Conservation (phyloP, 148 eudicot genomes). For the Agrostemma githago region DNA sequence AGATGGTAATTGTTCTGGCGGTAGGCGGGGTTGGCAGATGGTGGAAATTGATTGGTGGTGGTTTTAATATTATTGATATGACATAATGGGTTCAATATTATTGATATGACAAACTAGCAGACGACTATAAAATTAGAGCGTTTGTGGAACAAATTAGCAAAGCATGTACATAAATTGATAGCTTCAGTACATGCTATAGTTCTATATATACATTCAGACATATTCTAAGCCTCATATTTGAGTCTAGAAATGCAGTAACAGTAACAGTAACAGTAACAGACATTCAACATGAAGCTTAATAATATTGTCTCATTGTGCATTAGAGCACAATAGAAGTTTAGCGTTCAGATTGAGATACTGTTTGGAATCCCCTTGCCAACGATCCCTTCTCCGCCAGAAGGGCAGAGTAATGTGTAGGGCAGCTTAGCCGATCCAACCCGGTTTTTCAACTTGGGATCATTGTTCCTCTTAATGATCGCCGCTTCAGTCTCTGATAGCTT, state of each 20-base stretch:
- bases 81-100: no score
- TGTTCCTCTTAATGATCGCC: slow-evolving; percentile 42
- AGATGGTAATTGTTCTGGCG: not conserved
- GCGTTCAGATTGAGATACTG: slow-evolving; percentile 55
- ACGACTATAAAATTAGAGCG: no score
- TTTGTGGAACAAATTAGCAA: not conserved
- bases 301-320: not conserved
- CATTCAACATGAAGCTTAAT: slow-evolving; percentile 6
- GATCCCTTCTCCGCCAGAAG: slow-evolving; percentile 58
- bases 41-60: not conserved
- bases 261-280: not conserved
- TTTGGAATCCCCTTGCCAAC: slow-evolving; percentile 94
- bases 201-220: not conserved
- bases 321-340: not conserved
- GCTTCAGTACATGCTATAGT: not conserved
- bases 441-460: slow-evolving; percentile 46
- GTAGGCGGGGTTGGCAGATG: slow-evolving; percentile 4
- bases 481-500: slow-evolving; percentile 46
- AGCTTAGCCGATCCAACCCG: slow-evolving; percentile 59
- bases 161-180: not conserved
- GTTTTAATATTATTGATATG: not conserved
- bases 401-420: slow-evolving; percentile 72
- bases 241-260: not conserved
- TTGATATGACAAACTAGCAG: no score
- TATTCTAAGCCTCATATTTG: not conserved